Evolutionary conservation across 2,329 filamentous ascomycete genomes (phyloP), one percentile per base, ranked within the genome.

Genomic region (Diplodia mutila): DNA sequence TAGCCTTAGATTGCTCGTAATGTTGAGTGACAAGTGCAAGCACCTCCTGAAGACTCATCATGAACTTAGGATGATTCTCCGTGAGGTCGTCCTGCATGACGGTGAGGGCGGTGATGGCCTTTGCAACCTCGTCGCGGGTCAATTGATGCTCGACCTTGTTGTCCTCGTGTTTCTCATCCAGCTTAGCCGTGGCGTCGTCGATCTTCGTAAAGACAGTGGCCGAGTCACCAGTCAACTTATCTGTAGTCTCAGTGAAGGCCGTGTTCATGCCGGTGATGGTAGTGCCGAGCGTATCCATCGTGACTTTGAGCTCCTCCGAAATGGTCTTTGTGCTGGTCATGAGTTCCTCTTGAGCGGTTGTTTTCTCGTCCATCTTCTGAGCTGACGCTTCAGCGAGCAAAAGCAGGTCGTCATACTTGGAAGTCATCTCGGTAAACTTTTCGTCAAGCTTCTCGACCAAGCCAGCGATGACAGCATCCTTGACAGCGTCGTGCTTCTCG

Each of bases 381-480:
- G 89, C 86, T 72, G 91, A 91, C 57, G 91, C 90, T 53, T 96
- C 91, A 34, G 92, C 85, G 8, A 88, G 83, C 23, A 86, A 81
- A 74, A 96, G 91, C 70, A 94, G 90, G 69, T 95, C 92, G 66
- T 97, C 94, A 74, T 97, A 96, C 77, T 96, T 97, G 72, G 86
- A 84, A 77, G 97, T 88, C 27, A 99, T 84, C 71, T 93, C 91
- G 68, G 87, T 86, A 72, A 97, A 88, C 76, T 93, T 93, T 74
- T 93, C 91, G 69, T 97, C 88, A 48, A 90, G 82, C 78, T 87
- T 88, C 61, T 81, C 78, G 4, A 81, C 80, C 27, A 90, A 76
- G 32, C 86, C 85, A 16, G 82, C 75, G 29, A 88, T 80, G 32
- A 88, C 83, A 34, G 82, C 82, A 8, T 83, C 83, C 68, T 85